These are phyloP conservation scores for Citrus maxima DNA, from an alignment of 345 rosid species.

Conservation along the genomic window DNA sequence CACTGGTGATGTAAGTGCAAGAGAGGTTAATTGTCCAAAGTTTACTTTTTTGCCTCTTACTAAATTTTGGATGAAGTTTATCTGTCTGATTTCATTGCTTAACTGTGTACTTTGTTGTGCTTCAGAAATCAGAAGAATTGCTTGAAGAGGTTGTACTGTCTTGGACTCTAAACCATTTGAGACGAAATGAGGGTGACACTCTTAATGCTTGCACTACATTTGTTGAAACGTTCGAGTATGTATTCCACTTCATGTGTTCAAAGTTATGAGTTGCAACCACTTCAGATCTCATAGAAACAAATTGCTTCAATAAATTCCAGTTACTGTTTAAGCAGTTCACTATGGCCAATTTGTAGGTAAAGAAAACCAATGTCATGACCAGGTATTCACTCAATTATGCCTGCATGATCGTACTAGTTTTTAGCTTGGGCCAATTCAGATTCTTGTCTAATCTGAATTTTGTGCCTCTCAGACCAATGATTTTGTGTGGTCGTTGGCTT, in stretches of 20 bases:
- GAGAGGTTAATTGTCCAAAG: not conserved
- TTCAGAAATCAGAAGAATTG: conserved; percentile 93
- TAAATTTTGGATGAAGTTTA: not conserved
- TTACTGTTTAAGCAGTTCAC: not conserved
- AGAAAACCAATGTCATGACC: not conserved
- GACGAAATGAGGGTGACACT: conserved; percentile 32
- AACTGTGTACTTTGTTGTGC: conserved; percentile 20
- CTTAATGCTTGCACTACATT: conserved; percentile 57
- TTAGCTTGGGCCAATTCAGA: not conserved
- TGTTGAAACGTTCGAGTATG: conserved; percentile 84
- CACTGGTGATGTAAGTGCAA: too few relatives aligned
- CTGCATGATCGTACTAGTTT: not conserved
- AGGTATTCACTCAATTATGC: not conserved
- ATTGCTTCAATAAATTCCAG: not conserved
- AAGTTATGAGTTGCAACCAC: not conserved
- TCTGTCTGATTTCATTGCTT: conserved; percentile 8
- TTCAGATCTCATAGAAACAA: conserved; percentile 9
- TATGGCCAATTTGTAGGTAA: not conserved
- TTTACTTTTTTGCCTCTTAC: not conserved
- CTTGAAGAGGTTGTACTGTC: conserved; percentile 91
- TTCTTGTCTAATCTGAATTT: not conserved
- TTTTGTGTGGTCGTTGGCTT: not conserved
- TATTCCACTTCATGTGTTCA: conserved; percentile 10
- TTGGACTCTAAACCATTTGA: conserved; percentile 64
- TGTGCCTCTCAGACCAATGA: not conserved